Base-by-base conservation (phyloP, 2,329 filamentous ascomycete species). In the Fusarium sp. region DNA sequence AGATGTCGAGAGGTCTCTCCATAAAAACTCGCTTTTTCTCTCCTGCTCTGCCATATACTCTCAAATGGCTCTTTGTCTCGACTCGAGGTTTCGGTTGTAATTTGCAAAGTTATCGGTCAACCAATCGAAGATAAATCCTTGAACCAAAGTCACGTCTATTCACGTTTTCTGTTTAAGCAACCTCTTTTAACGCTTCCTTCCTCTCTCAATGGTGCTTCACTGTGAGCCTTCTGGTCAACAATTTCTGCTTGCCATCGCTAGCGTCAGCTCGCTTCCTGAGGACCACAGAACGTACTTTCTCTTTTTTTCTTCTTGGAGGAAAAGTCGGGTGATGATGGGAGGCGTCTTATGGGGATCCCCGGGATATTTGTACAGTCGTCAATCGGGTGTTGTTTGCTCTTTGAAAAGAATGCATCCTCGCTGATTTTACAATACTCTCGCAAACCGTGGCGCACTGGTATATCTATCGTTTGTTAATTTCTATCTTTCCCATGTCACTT, bases 11-110 rank as follows among this genome's bases (percentile, higher is more conserved):
- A 79, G 80, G 79, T 76, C 74, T 76, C 67, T 74, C 74, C 80
- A 73, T 75, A 77, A 78, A 78, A 79, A 78, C 70, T 72, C 80
- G 74, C 76, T 74, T 79, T 80, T 76, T 80, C 79, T 75, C 77
- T 79, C 79, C 76, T 81, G 76, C 79, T 83, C 77, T 83, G 80
- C 82, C 81, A 82, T 82, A 83, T 83, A 82, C 80, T 81, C 79
- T 78, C 78, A 74, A 80, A 81, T 82, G 81, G 78, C 80, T 82
- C 79, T 83, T 82, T 79, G 80, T 70, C 79, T 80, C 80, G 79
- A 80, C 78, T 83, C 83, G 82, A 85, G 83, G 85, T 85, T 84
- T 87, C 85, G 87, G 85, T 88, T 89, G 87, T 89, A 87, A 85
- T 85, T 87, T 85, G 83, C 86, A 85, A 86, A 85, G 82, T 85